Base-by-base conservation (phyloP, 192 early-diverging fungal species). In the Coemansia sp. region DNA sequence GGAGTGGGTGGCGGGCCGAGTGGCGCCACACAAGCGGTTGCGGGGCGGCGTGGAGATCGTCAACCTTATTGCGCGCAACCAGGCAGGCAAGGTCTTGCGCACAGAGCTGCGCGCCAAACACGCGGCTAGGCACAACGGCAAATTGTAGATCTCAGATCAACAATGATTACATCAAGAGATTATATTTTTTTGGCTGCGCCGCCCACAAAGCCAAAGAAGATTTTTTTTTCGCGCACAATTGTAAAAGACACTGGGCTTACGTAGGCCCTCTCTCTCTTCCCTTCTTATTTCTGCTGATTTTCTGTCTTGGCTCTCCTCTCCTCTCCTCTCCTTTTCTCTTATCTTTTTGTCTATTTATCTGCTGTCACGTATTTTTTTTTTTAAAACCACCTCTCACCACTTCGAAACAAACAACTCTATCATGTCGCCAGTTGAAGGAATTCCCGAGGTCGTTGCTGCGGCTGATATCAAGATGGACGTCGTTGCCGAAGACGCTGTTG, bases 371-470 rank as follows among this genome's bases (percentile, higher is more conserved):
- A 34, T 31, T 54, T 42, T 24, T 11, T 57, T 36, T 34, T 64
- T 59, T 35, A 11, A 50, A 35, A 33, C 27, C 34, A 19, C 21
- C 14, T 42, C 16, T 44, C 40, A 19, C 2, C 56, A n/a, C 48
- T 13, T 48, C 50, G 7, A 61, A 36, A 53, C 59, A 72, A 51
- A 62, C 50, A 45, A 44, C n/a, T 27, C 19, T 6, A 34, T 14
- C 9, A 82, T 82, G 79, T 46, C 74, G 19, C 68, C 72, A 19
- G 37, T 46, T 46, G 68, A 82, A 63, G 79, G 75, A 51, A 82
- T 77, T 40, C 79, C 79, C 21, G 50, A 56, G 11, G 75, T 77
- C 6, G 68, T 72, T 19, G 29, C 73, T 24, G 67, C 63, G 8
- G 50, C 76, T 5, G 59, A 46, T 4, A 48, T 67, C 50, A 41